A percentile compares a stretch with the other conserved stretches of the same genome.
phyloP scores from a whole-genome alignment of 345 rosid species.

The Pistacia atlantica region DNA sequence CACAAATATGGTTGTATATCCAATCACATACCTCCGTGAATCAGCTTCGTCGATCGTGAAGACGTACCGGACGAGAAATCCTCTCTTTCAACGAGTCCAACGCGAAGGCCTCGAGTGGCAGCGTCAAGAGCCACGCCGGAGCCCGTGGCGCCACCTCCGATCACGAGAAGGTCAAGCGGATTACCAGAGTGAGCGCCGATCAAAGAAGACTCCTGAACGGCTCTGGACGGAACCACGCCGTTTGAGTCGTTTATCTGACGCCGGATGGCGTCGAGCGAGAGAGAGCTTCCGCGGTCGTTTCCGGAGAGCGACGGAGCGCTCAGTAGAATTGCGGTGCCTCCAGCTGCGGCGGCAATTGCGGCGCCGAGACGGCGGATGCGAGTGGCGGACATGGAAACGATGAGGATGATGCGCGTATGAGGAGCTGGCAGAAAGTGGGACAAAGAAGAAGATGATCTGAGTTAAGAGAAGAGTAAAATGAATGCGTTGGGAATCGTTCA shows the following conservation, averaged over 20 bases:
- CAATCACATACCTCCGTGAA: slow-evolving; percentile 75
- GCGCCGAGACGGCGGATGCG: slow-evolving; percentile 66
- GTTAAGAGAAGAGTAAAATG: slow-evolving; percentile 14
- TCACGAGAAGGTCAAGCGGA: slow-evolving; percentile 85
- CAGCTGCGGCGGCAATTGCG: slow-evolving; percentile 41
- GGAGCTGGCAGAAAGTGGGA: slow-evolving; percentile 9
- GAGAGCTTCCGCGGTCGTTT: slow-evolving; percentile 50
- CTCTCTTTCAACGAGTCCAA: slow-evolving; percentile 92
- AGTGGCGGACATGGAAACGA: slow-evolving; percentile 47
- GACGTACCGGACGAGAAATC: slow-evolving; percentile 97
- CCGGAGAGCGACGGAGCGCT: slow-evolving; percentile 42
- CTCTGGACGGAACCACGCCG: slow-evolving; percentile 68
- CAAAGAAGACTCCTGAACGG: slow-evolving; percentile 66
- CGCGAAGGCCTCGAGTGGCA: slow-evolving; percentile 82
- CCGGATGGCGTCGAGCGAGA: slow-evolving; percentile 47
- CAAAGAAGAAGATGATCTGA: slow-evolving; percentile 1
- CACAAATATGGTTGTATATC: background rate
- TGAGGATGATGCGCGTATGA: background rate
- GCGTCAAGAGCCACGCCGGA: slow-evolving; percentile 96
- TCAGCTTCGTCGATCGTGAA: slow-evolving; percentile 91
- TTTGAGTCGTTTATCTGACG: slow-evolving; percentile 52
- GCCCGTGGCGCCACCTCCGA: slow-evolving; percentile 99
- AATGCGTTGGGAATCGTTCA: slow-evolving; percentile 35
- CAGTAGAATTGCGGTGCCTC: slow-evolving; percentile 37
- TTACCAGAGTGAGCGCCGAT: slow-evolving; percentile 48